phyloP scores from a whole-genome alignment of 768 basidiomycete genomes.

The Phylloporus scabripes region DNA sequence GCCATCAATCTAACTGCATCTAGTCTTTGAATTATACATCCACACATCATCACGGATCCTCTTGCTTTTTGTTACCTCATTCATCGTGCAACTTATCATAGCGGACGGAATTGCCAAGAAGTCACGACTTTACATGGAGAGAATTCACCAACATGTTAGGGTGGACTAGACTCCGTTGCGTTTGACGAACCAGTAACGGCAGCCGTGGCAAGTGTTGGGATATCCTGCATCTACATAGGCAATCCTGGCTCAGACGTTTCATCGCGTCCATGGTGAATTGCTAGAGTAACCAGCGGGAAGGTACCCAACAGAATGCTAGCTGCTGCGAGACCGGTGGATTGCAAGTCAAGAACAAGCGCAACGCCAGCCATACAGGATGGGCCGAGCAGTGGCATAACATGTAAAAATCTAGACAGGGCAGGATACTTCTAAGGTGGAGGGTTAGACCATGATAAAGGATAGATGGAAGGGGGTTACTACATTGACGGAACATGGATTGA shows the following conservation, averaged over 20 bases:
- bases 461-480: not conserved
- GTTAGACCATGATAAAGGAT: not conserved
- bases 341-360: constrained; percentile 3
- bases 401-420: constrained; percentile 8
- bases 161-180: not conserved
- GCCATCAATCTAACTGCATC: not conserved
- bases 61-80: not conserved
- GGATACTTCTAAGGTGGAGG: constrained; percentile 1
- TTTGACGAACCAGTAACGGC: not conserved
- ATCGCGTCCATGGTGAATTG: not conserved
- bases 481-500: constrained; percentile 3
- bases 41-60: not conserved
- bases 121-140: not conserved
- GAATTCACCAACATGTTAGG: not conserved
- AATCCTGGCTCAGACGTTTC: not conserved
- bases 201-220: not conserved
- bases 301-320: no score
- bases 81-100: not conserved
- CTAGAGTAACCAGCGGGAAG: no score
- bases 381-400: constrained; percentile 16
- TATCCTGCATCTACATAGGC: not conserved
- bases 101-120: not conserved
- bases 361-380: constrained; percentile 7
- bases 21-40: not conserved
- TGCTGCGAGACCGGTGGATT: constrained; percentile 9